Percentiles rank a stretch among this genome's conserved stretches.
These are phyloP conservation scores for Exobasidium cylindrosporum DNA, from an alignment of 1,284 basidiomycete genomes.

Conservation along the genomic window DNA sequence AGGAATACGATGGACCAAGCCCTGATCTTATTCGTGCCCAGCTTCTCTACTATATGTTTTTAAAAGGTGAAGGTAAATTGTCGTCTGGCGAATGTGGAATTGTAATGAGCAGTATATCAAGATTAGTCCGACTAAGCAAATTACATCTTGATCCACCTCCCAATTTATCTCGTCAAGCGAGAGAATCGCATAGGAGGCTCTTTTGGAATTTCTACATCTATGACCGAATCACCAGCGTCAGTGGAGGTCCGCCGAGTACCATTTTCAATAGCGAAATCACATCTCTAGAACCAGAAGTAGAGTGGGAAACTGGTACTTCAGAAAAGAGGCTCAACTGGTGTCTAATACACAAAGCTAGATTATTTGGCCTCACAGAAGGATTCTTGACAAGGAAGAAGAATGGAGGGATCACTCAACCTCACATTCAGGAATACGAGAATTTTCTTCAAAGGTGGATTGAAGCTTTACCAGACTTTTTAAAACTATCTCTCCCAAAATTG, in stretches of 20 bases:
- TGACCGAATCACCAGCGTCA: background rate
- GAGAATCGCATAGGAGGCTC: background rate
- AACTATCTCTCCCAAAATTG: background rate
- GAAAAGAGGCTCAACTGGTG: background rate
- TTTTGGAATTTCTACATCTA: background rate
- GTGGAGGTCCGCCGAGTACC: background rate
- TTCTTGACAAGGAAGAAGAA: background rate
- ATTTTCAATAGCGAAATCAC: background rate
- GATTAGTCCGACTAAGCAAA: background rate
- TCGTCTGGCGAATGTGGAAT: background rate
- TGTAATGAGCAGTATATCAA: background rate
- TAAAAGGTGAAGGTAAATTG: background rate
- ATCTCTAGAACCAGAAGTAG: background rate
- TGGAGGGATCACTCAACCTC: background rate
- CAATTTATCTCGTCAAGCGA: background rate
- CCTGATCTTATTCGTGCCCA: background rate
- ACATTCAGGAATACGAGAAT: background rate
- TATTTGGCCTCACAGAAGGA: background rate
- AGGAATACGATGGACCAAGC: background rate
- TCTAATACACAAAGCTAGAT: background rate
- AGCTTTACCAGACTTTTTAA: background rate
- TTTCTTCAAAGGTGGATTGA: background rate
- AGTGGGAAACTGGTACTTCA: background rate
- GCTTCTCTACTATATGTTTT: background rate
- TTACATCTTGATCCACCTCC: background rate